Percentiles rank a stretch among this genome's conserved stretches.
phyloP scores from a whole-genome alignment of 2,329 filamentous ascomycete genomes.

The Colletotrichum spinosum region DNA sequence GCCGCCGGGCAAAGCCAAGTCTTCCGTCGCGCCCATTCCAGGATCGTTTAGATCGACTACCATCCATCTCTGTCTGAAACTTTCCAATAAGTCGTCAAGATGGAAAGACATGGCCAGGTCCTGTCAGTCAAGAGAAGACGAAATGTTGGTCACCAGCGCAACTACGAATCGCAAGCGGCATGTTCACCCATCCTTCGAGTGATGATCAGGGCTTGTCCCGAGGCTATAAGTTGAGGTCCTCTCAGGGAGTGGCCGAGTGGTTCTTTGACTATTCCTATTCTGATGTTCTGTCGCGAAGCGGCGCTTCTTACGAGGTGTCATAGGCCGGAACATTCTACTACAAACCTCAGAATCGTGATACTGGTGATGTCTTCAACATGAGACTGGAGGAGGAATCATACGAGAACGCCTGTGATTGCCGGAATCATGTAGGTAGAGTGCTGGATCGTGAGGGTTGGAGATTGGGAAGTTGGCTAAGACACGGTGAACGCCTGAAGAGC shows the following conservation, averaged over 20 bases:
- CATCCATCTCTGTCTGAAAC: not conserved
- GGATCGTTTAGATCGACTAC: not conserved
- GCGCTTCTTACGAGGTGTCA: conserved; percentile 24
- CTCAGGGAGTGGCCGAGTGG: not conserved
- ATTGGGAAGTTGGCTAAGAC: not conserved
- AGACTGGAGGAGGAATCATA: conserved; percentile 27
- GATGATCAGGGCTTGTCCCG: conserved; percentile 18
- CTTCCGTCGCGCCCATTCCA: not conserved
- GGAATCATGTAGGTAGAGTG: not conserved
- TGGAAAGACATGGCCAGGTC: not conserved
- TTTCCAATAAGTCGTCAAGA: not conserved
- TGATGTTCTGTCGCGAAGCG: conserved; percentile 25
- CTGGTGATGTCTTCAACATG: conserved; percentile 15
- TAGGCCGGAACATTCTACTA: conserved; percentile 7
- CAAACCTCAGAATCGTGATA: not conserved
- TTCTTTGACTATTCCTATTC: conserved; percentile 25
- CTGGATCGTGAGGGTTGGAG: not conserved
- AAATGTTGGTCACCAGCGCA: not conserved
- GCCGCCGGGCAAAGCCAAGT: conserved; percentile 12
- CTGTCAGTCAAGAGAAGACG: not conserved
- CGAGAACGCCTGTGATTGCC: conserved; percentile 8
- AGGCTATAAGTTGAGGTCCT: conserved; percentile 6
- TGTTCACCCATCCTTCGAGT: not conserved
- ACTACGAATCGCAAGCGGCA: conserved; percentile 4
- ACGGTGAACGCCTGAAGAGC: not conserved